Evolutionary conservation across 129 eudicot genomes (phyloP).

Genomic region (Arctium minus): DNA sequence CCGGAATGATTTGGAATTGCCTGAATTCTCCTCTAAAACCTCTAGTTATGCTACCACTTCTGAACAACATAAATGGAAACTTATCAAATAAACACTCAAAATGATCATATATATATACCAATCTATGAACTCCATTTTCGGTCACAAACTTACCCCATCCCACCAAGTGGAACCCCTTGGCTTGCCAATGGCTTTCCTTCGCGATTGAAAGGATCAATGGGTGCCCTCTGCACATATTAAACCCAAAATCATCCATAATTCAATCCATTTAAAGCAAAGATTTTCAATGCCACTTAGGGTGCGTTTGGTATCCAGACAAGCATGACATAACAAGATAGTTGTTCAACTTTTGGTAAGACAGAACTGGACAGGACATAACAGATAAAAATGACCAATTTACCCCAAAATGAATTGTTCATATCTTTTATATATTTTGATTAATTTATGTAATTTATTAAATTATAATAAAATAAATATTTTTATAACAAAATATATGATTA

Average conservation of each 20-base stretch:
- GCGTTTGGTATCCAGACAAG: not conserved
- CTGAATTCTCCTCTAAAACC: constrained; percentile 97
- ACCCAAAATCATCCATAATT: not conserved
- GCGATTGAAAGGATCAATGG: constrained; percentile 87
- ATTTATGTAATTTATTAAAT: too few species aligned
- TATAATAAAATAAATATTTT: too few species aligned
- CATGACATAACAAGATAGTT: too few species aligned
- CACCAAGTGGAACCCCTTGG: constrained; percentile 89
- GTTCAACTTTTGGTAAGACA: too few species aligned
- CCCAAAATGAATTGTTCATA: too few species aligned
- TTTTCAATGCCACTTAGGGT: not conserved
- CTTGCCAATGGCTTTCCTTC: constrained; percentile 77
- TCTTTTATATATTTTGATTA: too few species aligned
- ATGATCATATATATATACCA: not conserved
- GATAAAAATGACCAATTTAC: too few species aligned
- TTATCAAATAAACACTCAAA: constrained; percentile 5
- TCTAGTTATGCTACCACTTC: constrained; percentile 97
- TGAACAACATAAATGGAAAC: constrained; percentile 21
- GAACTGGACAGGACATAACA: too few species aligned
- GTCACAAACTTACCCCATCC: constrained; percentile 72
- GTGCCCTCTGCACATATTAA: constrained; percentile 69
- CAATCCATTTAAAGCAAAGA: constrained; percentile 1
- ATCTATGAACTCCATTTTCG: not conserved
- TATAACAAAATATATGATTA: too few species aligned
- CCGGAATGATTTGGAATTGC: constrained; percentile 90